Evolutionary conservation across 164 flowering plant genomes (phyloP), one percentile per base, ranked within the genome.

Genomic region (Vitis rupestris): DNA sequence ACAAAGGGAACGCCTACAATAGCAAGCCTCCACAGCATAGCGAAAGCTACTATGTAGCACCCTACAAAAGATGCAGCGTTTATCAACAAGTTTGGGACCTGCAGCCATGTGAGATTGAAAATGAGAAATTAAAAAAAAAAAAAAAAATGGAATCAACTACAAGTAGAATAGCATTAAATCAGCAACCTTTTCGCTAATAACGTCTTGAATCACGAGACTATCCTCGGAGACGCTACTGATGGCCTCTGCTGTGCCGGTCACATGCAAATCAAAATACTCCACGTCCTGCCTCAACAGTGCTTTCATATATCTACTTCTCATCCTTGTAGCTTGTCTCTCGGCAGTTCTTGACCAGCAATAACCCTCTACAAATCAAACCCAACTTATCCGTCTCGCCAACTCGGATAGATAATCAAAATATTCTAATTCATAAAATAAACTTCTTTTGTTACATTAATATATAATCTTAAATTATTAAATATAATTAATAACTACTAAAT

Each of bases 21-120:
- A 2, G 98, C 90, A 55, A 92, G 67, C 51, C 86, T 86, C 99
- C 99, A 89, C 54, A 86, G 61, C 76, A 91, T 52, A 29, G 81
- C 0, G 48, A 92, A 86, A 4, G 84, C 90, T 2, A 64, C 87
- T 0, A 86, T 3, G 68, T 88, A 88, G 74, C 91, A 68, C 15
- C 93, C 96, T 1, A 81, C 0, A 65, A 92, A 91, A 12, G 83
- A 73, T 0, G 93, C 56, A 2, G 64, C 50, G 72, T 92, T 89
- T 93, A 88, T 87, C 75, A 92, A 56, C 66, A 94, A 89, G 65
- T 88, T 84, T 12, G 97, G 94, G 0, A 94, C 78, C 98, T 94
- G 84, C 19, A 10, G 13, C 7, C 4, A 53, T 15, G 31, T 1
- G 10, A 16, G 0, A 56, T 56, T 16, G 16, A 16, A 56, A 23